These are phyloP conservation scores for Komagataella kurtzmanii DNA, from an alignment of 805 yeast genomes.

Conservation along the genomic window DNA sequence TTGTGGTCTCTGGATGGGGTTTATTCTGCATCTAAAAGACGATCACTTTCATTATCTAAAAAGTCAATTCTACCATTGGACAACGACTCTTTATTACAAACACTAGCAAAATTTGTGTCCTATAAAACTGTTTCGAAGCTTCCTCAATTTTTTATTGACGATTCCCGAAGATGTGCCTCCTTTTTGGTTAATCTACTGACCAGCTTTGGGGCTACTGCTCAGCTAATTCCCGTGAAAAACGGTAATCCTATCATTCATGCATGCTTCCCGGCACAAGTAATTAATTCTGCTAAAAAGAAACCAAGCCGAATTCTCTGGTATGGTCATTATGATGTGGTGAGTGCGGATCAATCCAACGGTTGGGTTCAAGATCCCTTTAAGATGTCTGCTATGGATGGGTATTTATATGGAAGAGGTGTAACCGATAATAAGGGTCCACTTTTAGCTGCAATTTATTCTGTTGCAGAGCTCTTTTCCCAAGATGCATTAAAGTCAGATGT, in stretches of 20 bases:
- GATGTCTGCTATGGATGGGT: slow-evolving; percentile 70
- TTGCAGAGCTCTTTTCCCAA: slow-evolving; percentile 49
- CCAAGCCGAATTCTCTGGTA: slow-evolving; percentile 61
- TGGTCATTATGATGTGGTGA: slow-evolving; percentile 93
- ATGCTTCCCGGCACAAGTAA: slow-evolving; percentile 36
- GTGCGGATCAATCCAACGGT: slow-evolving; percentile 27
- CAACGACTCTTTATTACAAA: slow-evolving; percentile 50
- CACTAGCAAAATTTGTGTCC: slow-evolving; percentile 48
- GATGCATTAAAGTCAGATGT: slow-evolving; percentile 54
- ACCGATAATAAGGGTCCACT: slow-evolving; percentile 93
- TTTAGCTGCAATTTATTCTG: slow-evolving; percentile 77
- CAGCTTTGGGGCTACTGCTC: slow-evolving; percentile 58
- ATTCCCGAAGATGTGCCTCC: slow-evolving; percentile 79
- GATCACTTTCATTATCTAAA: slow-evolving; percentile 2
- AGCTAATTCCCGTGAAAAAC: slow-evolving; percentile 56
- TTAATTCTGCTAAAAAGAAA: slow-evolving; percentile 1
- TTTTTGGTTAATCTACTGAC: slow-evolving; percentile 49
- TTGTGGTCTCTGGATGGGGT: slow-evolving; percentile 47
- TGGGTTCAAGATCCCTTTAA: slow-evolving; percentile 79
- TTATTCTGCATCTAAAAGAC: slow-evolving; percentile 3
- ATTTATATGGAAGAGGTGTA: slow-evolving; percentile 82
- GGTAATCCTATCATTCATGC: slow-evolving; percentile 86
- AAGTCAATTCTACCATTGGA: slow-evolving; percentile 18
- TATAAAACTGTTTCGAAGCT: slow-evolving; percentile 69
- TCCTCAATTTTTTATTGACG: slow-evolving; percentile 57